Percentiles rank a stretch among this genome's conserved stretches.
Conservation (phyloP, 805 yeast species). For the Pichia paraexigua region DNA sequence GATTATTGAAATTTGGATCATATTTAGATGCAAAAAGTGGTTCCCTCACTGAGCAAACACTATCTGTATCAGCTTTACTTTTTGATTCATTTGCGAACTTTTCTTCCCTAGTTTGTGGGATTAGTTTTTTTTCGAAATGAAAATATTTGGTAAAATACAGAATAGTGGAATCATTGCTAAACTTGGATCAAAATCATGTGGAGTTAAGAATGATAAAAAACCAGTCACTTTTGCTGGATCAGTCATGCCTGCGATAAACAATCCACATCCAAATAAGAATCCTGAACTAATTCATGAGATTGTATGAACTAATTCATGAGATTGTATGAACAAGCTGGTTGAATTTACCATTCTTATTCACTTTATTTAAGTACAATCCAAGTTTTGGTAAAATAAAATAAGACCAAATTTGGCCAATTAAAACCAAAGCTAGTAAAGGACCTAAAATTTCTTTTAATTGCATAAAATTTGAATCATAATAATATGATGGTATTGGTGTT, state of each 20-base stretch:
- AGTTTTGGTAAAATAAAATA: constrained; percentile 25
- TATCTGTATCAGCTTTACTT: neutral
- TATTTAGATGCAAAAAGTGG: constrained; percentile 20
- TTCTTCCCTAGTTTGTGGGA: constrained; percentile 14
- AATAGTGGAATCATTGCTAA: constrained; percentile 35
- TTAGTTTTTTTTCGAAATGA: constrained; percentile 26
- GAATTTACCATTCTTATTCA: neutral
- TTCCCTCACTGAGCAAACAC: neutral
- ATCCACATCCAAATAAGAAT: constrained; percentile 37
- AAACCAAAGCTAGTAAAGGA: constrained; percentile 9
- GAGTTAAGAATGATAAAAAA: constrained; percentile 32
- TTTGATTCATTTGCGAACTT: neutral
- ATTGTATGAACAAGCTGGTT: constrained; percentile 7
- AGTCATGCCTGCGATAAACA: constrained; percentile 40
- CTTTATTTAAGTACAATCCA: constrained; percentile 5
- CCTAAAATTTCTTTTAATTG: constrained; percentile 12
- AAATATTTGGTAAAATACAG: constrained; percentile 37
- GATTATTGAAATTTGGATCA: constrained; percentile 20
- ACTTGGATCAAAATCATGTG: constrained; percentile 40
- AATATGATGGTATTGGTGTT: constrained; percentile 12
- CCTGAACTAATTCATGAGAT: constrained; percentile 22
- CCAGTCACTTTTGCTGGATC: constrained; percentile 37
- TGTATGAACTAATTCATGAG: constrained; percentile 12
- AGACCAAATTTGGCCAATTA: constrained; percentile 10
- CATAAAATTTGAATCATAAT: constrained; percentile 16